Percentiles rank a stretch among this genome's conserved stretches.
Evolutionary conservation across 306 rosid species (phyloP).

Genomic region (Hylodesmum podocarpum): DNA sequence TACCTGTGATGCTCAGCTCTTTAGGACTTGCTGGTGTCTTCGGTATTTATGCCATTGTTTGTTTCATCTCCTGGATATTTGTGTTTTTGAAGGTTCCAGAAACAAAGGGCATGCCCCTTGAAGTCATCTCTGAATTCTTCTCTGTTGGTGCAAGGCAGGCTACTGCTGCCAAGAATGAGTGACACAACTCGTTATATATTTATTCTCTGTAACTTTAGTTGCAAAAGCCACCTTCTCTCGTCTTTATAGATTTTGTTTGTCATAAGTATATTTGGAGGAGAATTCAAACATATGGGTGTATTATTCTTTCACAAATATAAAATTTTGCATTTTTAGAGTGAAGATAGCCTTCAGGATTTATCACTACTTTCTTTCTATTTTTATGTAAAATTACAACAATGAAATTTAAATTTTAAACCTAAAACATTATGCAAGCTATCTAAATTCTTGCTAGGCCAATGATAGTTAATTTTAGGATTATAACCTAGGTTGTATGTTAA

Average conservation of each 20-base stretch:
- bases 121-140: slow-evolving; percentile 81
- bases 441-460: too few species aligned
- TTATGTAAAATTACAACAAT: too few species aligned
- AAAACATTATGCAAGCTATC: too few species aligned
- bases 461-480: too few species aligned
- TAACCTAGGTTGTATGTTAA: too few species aligned
- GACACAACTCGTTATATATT: slow-evolving; percentile 19
- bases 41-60: slow-evolving; percentile 59
- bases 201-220: slow-evolving; percentile 20
- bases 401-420: too few species aligned
- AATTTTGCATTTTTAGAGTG: slow-evolving; percentile 33
- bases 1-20: slow-evolving; percentile 58
- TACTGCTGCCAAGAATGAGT: slow-evolving; percentile 49
- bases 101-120: slow-evolving; percentile 94
- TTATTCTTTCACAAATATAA: slow-evolving; percentile 34
- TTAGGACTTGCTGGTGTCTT: slow-evolving; percentile 67
- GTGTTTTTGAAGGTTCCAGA: slow-evolving; percentile 78
- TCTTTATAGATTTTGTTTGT: slow-evolving; percentile 34
- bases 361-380: too few species aligned
- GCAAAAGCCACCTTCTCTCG: not conserved
- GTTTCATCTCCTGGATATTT: slow-evolving; percentile 64
- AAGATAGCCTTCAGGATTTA: slow-evolving; percentile 5
- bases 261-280: slow-evolving; percentile 15
- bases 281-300: slow-evolving; percentile 6
- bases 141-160: slow-evolving; percentile 61